Base-by-base conservation (phyloP, 768 basidiomycete genomes). In the Podaxis pistillaris region DNA sequence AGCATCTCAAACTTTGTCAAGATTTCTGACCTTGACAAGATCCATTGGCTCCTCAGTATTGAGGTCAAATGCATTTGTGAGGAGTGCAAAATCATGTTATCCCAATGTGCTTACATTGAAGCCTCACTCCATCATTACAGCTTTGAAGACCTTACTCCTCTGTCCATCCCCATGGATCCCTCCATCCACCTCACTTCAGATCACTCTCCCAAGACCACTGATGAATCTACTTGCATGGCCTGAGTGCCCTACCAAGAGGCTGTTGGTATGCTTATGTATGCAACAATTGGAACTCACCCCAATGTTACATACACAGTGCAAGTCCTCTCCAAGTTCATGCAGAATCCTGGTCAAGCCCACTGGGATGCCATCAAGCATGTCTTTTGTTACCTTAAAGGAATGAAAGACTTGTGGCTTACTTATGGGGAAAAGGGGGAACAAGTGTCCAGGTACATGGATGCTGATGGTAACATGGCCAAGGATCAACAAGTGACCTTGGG, bases 281-380 rank as follows among this genome's bases (percentile, higher is more conserved):
- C 46, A 4, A 54, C 61, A 19, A 38, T 62, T 37, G 54, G 41
- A 2, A 62, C 54, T 19, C 36, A 38, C 5, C 61, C 61, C 0
- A 44, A 62, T 24, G 36, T 62, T 11, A 6, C 26, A 11, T 62
- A 62, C 6, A 36, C 38, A 11, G 38, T 40, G 2, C 8, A 40
- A 40, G 59, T 64, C 0, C 66, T 80, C 2, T 66, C 71, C 0
- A 72, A 69, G 2, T 81, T 75, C 69, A 56, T 68, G 13, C 46
- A 68, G 2, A 75, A 76, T 56, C 78, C 75, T 2, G 67, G 70
- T 0, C 13, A 19, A 0, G 57, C 54, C 0, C 81, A 83, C 62
- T 81, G 77, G 75, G 64, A 71, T 2, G 78, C 76, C 4, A 73
- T 75, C 2, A 76, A 76, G 56, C 73, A 71, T 28, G 64, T 80